Evolutionary conservation across 73 alveolate genomes (phyloP).

Genomic region (Breviolum minutum): DNA sequence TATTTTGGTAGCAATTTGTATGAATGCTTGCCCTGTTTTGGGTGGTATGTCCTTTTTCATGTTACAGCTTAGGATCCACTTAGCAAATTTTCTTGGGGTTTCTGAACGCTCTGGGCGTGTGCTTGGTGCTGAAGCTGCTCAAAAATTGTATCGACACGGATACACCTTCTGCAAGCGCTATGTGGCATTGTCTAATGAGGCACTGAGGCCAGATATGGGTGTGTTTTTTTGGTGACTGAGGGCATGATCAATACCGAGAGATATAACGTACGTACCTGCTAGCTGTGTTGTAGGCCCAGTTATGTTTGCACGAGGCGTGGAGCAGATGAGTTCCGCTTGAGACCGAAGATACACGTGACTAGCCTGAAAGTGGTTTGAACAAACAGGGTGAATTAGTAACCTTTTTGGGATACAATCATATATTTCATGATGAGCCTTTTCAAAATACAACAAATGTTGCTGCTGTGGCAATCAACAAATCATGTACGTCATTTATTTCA

Average conservation of each 20-base stretch:
- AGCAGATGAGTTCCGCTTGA: not conserved
- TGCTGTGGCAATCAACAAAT: not conserved
- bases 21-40: not conserved
- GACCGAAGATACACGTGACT: slow-evolving; percentile 2
- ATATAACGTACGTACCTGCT: not conserved
- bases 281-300: not conserved
- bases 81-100: not conserved
- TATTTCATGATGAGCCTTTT: too few relatives aligned
- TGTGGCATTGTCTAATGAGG: not conserved
- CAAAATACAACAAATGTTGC: not conserved
- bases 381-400: not conserved
- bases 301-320: not conserved
- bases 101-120: slow-evolving; percentile 14
- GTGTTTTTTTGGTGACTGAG: not conserved
- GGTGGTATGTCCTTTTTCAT: not conserved
- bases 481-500: not conserved
- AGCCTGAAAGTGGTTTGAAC: not conserved
- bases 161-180: not conserved
- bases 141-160: not conserved
- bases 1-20: not conserved
- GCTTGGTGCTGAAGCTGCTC: not conserved
- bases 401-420: too few relatives aligned
- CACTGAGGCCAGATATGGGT: not conserved
- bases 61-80: not conserved
- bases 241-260: not conserved